Evolutionary conservation across 371 early-diverging fungal species (phyloP).

Genomic region (Mucor piriformis): DNA sequence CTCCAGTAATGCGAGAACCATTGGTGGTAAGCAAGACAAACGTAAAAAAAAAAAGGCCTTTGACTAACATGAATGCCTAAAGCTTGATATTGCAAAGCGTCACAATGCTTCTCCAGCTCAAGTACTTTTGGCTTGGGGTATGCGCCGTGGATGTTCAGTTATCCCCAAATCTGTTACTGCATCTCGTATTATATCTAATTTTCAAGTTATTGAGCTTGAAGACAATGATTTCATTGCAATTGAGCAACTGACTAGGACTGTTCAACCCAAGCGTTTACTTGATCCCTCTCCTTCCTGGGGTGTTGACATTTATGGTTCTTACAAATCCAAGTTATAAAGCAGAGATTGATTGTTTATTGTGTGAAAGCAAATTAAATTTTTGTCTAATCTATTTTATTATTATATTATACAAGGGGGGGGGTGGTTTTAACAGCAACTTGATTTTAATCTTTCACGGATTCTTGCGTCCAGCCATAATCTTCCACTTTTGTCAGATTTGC

Average conservation of each 20-base stretch:
- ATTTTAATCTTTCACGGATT: slow-evolving; percentile 22
- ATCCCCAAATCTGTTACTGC: slow-evolving; percentile 65
- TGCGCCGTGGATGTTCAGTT: slow-evolving; percentile 64
- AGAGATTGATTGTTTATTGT: background rate
- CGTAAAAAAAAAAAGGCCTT: background rate
- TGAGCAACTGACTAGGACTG: slow-evolving; percentile 1
- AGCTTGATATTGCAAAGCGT: slow-evolving; percentile 64
- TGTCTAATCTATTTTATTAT: background rate
- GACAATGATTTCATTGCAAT: slow-evolving; percentile 30
- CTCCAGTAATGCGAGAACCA: slow-evolving; percentile 42
- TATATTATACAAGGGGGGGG: background rate
- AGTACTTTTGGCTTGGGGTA: slow-evolving; percentile 77
- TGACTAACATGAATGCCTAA: slow-evolving; percentile 13
- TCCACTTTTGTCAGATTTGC: slow-evolving; percentile 27
- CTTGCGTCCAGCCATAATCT: slow-evolving; percentile 39
- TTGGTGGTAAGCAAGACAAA: slow-evolving; percentile 25
- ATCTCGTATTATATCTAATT: slow-evolving; percentile 54
- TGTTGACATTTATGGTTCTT: slow-evolving; percentile 25
- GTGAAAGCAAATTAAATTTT: background rate
- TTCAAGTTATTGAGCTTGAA: slow-evolving; percentile 49
- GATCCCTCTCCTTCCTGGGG: slow-evolving; percentile 40
- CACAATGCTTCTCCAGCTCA: slow-evolving; percentile 73
- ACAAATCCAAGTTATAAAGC: slow-evolving; percentile 11
- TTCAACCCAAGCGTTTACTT: slow-evolving; percentile 25
- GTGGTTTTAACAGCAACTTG: slow-evolving; percentile 12